Evolutionary conservation across 169 alveolate genomes (phyloP).

Genomic region (Theileria luwenshuni): DNA sequence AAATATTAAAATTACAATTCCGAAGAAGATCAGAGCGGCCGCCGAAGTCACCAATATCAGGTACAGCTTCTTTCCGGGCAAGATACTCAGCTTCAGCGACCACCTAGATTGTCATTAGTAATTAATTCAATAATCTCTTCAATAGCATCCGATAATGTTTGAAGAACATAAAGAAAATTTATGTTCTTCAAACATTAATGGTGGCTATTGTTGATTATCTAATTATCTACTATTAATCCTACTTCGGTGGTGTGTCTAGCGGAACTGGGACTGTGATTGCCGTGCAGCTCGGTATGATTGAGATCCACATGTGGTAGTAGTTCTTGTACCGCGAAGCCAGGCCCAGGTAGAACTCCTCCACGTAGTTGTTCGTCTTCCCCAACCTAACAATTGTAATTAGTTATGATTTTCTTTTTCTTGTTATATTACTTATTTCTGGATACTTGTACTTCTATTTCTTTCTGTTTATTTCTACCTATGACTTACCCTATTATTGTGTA

Average conservation of each 20-base stretch:
- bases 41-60: slow-evolving; percentile 68
- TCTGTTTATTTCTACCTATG: neutral
- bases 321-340: slow-evolving; percentile 70
- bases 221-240: neutral
- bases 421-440: neutral
- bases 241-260: slow-evolving; percentile 67
- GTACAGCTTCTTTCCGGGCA: slow-evolving; percentile 74
- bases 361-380: slow-evolving; percentile 85
- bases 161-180: neutral
- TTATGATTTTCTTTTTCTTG: neutral
- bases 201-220: neutral
- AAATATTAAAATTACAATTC: slow-evolving; percentile 70
- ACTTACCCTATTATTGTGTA: slow-evolving; percentile 63
- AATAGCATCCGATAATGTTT: neutral
- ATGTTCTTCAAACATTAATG: neutral
- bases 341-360: slow-evolving; percentile 84
- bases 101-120: slow-evolving; percentile 42
- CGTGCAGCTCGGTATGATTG: slow-evolving; percentile 79
- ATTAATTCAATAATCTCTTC: neutral
- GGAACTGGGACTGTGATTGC: slow-evolving; percentile 75
- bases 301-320: slow-evolving; percentile 78
- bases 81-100: slow-evolving; percentile 74
- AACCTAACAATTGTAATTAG: slow-evolving; percentile 51
- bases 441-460: neutral
- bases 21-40: slow-evolving; percentile 67